Evolutionary conservation across 495 filamentous ascomycete genomes (phyloP).

Genomic region (Pyrenula aspistea): DNA sequence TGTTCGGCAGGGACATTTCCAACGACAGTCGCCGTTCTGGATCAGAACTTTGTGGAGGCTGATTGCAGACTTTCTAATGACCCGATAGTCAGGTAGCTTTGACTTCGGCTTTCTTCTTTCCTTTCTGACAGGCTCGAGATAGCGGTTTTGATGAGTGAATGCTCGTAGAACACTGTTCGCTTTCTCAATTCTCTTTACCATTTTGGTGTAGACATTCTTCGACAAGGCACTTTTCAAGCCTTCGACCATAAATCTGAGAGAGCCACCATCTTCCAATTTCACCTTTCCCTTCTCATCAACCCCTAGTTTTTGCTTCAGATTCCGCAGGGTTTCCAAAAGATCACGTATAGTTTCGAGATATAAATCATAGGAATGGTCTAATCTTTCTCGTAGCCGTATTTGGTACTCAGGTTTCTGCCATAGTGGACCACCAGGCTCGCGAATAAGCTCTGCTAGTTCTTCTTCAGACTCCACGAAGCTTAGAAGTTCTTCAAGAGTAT

Average conservation of each 20-base stretch:
- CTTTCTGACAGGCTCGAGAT: slow-evolving; percentile 6
- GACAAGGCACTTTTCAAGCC: slow-evolving; percentile 13
- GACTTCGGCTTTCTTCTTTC: not conserved
- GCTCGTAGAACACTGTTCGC: slow-evolving; percentile 11
- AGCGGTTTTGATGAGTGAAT: slow-evolving; percentile 7
- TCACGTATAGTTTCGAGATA: slow-evolving; percentile 3
- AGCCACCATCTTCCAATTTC: not conserved
- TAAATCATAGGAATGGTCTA: slow-evolving; percentile 8
- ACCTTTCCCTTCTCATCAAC: not conserved
- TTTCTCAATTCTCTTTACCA: slow-evolving; percentile 9
- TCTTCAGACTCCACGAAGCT: slow-evolving; percentile 11
- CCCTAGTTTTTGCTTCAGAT: not conserved
- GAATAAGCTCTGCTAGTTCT: slow-evolving; percentile 5
- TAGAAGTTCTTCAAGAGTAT: slow-evolving; percentile 14
- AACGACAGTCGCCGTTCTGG: slow-evolving; percentile 4
- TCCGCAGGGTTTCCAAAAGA: not conserved
- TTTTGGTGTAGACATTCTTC: slow-evolving; percentile 12
- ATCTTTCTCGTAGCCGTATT: slow-evolving; percentile 2
- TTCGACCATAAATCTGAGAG: slow-evolving; percentile 3
- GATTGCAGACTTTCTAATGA: slow-evolving; percentile 7
- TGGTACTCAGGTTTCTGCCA: slow-evolving; percentile 7
- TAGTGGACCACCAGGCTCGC: slow-evolving; percentile 1
- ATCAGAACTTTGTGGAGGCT: slow-evolving; percentile 11
- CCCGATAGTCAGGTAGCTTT: not conserved
- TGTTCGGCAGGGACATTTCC: slow-evolving; percentile 13